phyloP scores from a whole-genome alignment of 192 early-diverging fungal genomes.

The Anaeromyces robustus region DNA sequence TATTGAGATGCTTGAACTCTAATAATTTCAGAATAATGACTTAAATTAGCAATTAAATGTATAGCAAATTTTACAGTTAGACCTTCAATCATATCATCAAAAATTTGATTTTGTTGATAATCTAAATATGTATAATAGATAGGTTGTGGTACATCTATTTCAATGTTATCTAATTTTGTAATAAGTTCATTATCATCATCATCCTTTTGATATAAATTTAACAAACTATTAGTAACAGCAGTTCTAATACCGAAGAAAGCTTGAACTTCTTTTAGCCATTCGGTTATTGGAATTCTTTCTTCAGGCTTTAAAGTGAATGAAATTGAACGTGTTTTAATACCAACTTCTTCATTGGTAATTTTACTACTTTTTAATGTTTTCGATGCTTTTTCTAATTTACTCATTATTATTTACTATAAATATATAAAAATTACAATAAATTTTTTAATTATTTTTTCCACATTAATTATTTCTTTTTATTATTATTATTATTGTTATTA shows the following conservation, averaged over 20 bases:
- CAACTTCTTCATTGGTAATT: background rate
- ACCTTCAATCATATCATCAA: slow-evolving; percentile 12
- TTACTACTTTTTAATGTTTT: background rate
- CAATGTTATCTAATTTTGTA: slow-evolving; percentile 3
- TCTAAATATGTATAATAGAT: background rate
- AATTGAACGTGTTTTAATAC: slow-evolving; percentile 6
- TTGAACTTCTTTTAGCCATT: slow-evolving; percentile 21
- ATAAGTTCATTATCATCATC: slow-evolving; percentile 4
- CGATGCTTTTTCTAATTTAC: no score
- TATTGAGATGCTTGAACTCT: slow-evolving; percentile 19
- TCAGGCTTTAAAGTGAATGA: slow-evolving; percentile 15
- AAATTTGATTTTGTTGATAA: slow-evolving; percentile 4
- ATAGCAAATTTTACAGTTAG: slow-evolving; percentile 12
- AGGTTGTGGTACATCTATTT: background rate
- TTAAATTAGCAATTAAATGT: slow-evolving; percentile 26
- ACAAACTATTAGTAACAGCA: background rate
- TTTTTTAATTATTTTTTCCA: no score
- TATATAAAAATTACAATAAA: no score
- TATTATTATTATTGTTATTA: no score
- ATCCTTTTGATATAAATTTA: background rate
- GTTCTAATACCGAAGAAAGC: slow-evolving; percentile 21
- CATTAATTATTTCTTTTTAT: no score
- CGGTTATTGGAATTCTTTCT: slow-evolving; percentile 15
- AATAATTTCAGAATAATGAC: slow-evolving; percentile 18
- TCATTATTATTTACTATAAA: no score